Evolutionary conservation across 2,329 filamentous ascomycete species (phyloP).

Genomic region (Fusarium metavorans): DNA sequence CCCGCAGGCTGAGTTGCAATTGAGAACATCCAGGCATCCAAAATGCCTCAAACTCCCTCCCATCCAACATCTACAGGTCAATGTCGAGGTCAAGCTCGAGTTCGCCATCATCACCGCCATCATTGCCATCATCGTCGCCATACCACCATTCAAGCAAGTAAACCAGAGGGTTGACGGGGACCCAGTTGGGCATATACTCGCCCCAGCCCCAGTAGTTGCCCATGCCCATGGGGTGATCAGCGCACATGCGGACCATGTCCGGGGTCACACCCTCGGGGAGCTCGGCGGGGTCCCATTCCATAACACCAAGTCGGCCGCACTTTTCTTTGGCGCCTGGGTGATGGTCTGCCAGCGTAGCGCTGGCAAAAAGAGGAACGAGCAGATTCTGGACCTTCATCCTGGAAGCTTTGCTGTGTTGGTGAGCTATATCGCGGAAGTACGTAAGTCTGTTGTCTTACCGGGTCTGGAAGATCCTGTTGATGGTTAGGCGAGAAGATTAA

Average conservation of each 20-base stretch:
- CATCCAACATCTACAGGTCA: not conserved
- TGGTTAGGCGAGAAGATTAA: not conserved
- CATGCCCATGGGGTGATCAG: constrained; percentile 22
- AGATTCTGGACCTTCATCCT: not conserved
- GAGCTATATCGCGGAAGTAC: not conserved
- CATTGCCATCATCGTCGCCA: not conserved
- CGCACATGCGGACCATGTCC: constrained; percentile 25
- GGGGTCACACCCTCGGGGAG: constrained; percentile 15
- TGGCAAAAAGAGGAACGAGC: not conserved
- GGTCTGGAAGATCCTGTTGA: not conserved
- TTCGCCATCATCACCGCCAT: not conserved
- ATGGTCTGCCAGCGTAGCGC: not conserved
- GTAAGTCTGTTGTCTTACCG: not conserved
- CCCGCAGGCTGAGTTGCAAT: not conserved
- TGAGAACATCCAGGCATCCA: not conserved
- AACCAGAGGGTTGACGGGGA: constrained; percentile 26
- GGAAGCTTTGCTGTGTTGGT: not conserved
- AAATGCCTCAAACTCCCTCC: not conserved
- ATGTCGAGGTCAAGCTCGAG: not conserved
- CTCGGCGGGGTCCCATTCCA: constrained; percentile 28
- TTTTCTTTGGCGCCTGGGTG: constrained; percentile 21
- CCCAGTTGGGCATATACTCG: constrained; percentile 27
- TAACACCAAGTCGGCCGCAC: constrained; percentile 26
- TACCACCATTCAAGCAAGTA: constrained; percentile 3
- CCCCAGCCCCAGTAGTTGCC: constrained; percentile 35